Conservation (phyloP, 129 eudicot genomes). For the Scalesia atractyloides region DNA sequence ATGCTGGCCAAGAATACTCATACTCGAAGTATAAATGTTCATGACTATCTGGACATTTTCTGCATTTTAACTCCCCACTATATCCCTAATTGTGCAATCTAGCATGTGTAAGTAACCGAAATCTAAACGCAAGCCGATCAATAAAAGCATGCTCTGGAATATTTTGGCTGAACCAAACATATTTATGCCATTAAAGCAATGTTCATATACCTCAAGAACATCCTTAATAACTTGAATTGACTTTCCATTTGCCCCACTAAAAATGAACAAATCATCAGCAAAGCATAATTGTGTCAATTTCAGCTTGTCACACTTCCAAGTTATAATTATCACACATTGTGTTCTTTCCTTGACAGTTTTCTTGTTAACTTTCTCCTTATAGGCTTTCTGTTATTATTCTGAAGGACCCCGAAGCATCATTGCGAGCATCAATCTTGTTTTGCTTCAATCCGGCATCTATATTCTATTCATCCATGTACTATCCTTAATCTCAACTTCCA, state of each 20-base stretch:
- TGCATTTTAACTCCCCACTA: too few species aligned
- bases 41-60: too few species aligned
- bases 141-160: too few species aligned
- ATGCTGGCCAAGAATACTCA: too few species aligned
- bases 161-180: too few species aligned
- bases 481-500: constrained; percentile 22
- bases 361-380: constrained; percentile 32
- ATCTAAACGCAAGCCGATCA: too few species aligned
- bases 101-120: too few species aligned
- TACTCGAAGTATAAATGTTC: too few species aligned
- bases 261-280: background rate
- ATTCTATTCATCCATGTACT: constrained; percentile 89
- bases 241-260: background rate
- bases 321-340: constrained; percentile 8
- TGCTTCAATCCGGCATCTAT: constrained; percentile 98
- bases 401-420: constrained; percentile 62
- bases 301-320: background rate
- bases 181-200: too few species aligned
- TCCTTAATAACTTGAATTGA: too few species aligned
- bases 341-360: constrained; percentile 28
- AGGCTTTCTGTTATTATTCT: constrained; percentile 77
- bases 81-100: too few species aligned
- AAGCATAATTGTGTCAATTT: background rate
- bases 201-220: too few species aligned
- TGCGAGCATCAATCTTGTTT: constrained; percentile 84